A percentile compares a stretch with the other conserved stretches of the same genome.
These are phyloP conservation scores for Onygenales sp. DNA, from an alignment of 2,329 filamentous ascomycete genomes.

Conservation along the genomic window DNA sequence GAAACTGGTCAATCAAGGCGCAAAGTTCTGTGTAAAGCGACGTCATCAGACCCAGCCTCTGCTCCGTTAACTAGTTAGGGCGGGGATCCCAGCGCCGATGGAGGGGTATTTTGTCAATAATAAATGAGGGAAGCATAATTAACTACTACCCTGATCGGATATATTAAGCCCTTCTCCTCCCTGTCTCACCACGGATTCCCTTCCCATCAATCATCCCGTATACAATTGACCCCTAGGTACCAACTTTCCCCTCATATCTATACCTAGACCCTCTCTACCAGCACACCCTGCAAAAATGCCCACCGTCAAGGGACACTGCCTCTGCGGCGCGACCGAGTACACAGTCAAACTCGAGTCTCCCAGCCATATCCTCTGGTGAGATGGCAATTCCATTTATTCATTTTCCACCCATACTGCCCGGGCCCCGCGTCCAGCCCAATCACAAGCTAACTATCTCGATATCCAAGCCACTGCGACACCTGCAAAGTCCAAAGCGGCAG, in stretches of 20 bases:
- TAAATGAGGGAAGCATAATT: too few species aligned
- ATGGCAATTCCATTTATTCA: neutral
- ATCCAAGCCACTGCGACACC: conserved; percentile 45
- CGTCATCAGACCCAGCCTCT: neutral
- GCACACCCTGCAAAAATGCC: conserved; percentile 26
- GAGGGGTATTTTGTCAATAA: too few species aligned
- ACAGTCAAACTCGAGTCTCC: conserved; percentile 40
- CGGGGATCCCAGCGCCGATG: too few species aligned
- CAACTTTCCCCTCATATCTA: too few species aligned
- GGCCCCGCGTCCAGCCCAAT: neutral
- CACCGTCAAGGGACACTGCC: conserved; percentile 43
- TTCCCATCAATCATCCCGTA: too few species aligned
- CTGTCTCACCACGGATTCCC: too few species aligned
- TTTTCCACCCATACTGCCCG: neutral
- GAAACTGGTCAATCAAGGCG: neutral
- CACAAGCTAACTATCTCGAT: neutral
- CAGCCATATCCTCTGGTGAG: conserved; percentile 31
- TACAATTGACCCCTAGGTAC: too few species aligned
- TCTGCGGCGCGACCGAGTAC: conserved; percentile 47
- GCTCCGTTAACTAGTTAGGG: neutral
- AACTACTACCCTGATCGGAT: too few species aligned
- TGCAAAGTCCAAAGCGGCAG: conserved; percentile 46
- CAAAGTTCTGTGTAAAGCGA: neutral
- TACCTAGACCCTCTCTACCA: neutral
- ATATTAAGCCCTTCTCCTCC: too few species aligned